A percentile compares a stretch with the other conserved stretches of the same genome.
These are phyloP conservation scores for Alternaria sp. DNA, from an alignment of 2,329 filamentous ascomycete species.

Conservation along the genomic window DNA sequence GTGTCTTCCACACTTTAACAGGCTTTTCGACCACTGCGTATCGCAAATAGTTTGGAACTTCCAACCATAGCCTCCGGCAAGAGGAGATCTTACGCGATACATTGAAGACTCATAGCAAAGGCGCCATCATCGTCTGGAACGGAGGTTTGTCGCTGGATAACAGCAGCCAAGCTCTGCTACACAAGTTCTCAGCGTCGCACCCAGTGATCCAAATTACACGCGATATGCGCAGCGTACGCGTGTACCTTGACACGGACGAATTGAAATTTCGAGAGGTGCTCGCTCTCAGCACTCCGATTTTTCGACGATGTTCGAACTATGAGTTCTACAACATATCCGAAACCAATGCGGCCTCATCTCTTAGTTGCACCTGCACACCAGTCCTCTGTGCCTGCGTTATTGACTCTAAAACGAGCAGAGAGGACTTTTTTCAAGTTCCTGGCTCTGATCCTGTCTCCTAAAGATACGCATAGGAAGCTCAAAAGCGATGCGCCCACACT, in stretches of 20 bases:
- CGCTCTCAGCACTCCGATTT: slow-evolving; percentile 64
- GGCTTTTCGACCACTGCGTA: slow-evolving; percentile 69
- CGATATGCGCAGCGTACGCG: slow-evolving; percentile 69
- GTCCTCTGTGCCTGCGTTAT: slow-evolving; percentile 63
- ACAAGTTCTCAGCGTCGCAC: slow-evolving; percentile 69
- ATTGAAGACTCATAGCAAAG: slow-evolving; percentile 64
- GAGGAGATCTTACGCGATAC: slow-evolving; percentile 68
- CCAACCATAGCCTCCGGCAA: slow-evolving; percentile 70
- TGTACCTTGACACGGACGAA: slow-evolving; percentile 64
- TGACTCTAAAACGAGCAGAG: slow-evolving; percentile 73
- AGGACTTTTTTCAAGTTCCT: slow-evolving; percentile 74
- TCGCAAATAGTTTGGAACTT: slow-evolving; percentile 68
- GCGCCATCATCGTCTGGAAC: slow-evolving; percentile 74
- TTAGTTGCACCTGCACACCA: slow-evolving; percentile 39
- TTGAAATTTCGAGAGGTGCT: slow-evolving; percentile 67
- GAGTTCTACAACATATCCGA: slow-evolving; percentile 81
- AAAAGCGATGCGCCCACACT: slow-evolving; percentile 58
- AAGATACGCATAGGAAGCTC: slow-evolving; percentile 49
- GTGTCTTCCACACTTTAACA: slow-evolving; percentile 69
- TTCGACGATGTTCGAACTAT: slow-evolving; percentile 72
- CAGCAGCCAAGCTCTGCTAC: slow-evolving; percentile 66
- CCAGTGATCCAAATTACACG: slow-evolving; percentile 77
- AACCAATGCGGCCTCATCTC: slow-evolving; percentile 38
- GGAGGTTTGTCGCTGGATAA: slow-evolving; percentile 70
- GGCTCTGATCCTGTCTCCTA: slow-evolving; percentile 64